These are phyloP conservation scores for Aspergillus arachidicola DNA, from an alignment of 2,329 filamentous ascomycete genomes.

Conservation along the genomic window DNA sequence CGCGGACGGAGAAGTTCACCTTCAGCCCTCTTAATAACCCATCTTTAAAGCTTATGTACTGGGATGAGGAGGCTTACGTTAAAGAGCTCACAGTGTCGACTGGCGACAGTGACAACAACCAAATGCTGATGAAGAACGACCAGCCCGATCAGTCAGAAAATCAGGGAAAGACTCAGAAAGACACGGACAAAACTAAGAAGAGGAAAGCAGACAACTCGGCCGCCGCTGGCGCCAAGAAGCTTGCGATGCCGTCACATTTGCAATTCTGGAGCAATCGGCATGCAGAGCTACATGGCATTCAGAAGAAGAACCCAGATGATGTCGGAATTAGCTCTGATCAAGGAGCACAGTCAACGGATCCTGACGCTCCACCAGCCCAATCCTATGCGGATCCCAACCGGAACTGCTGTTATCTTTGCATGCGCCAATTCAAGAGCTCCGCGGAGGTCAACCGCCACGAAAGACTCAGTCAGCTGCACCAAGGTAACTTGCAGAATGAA, in stretches of 20 bases:
- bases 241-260: constrained; percentile 64
- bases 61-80: constrained; percentile 73
- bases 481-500: constrained; percentile 56
- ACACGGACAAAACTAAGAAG: constrained; percentile 50
- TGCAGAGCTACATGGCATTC: constrained; percentile 64
- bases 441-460: constrained; percentile 63
- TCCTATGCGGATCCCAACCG: constrained; percentile 64
- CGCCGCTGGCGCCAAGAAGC: constrained; percentile 41
- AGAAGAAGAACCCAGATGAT: constrained; percentile 35
- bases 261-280: constrained; percentile 73
- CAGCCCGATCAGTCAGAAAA: constrained; percentile 21
- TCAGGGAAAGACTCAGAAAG: constrained; percentile 39
- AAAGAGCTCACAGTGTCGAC: constrained; percentile 64
- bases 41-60: constrained; percentile 70
- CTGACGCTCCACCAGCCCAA: constrained; percentile 46
- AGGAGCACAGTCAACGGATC: constrained; percentile 28
- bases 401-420: constrained; percentile 65
- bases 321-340: constrained; percentile 22
- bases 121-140: constrained; percentile 25
- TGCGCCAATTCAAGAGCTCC: constrained; percentile 58
- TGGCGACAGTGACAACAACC: constrained; percentile 45
- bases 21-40: constrained; percentile 73
- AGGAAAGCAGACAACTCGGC: constrained; percentile 48
- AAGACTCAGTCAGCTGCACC: constrained; percentile 59
- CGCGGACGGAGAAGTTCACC: constrained; percentile 63